phyloP scores from a whole-genome alignment of 2,329 filamentous ascomycete genomes.

The Botrytis squamosa region DNA sequence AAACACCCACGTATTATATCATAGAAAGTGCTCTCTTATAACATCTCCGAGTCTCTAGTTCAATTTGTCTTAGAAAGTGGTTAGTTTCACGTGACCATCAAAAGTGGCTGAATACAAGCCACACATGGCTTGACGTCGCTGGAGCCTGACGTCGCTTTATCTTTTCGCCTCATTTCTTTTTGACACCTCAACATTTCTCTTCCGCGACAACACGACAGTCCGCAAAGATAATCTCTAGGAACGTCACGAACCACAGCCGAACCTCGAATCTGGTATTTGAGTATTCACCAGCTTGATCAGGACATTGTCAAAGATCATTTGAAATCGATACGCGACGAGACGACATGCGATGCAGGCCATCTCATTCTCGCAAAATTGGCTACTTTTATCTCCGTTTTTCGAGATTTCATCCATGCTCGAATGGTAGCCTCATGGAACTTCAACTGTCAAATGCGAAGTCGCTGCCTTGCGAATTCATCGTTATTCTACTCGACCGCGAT shows the following conservation, averaged over 20 bases:
- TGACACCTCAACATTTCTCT: background rate
- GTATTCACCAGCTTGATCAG: background rate
- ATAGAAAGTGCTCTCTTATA: background rate
- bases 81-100: fast-evolving
- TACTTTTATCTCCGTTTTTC: background rate
- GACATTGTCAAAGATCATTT: background rate
- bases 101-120: background rate
- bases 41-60: background rate
- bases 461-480: background rate
- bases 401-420: background rate
- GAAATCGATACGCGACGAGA: background rate
- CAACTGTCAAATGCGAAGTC: background rate
- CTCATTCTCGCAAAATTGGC: background rate
- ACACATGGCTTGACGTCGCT: background rate
- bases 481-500: background rate
- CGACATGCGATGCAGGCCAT: background rate
- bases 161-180: background rate
- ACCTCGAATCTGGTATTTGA: background rate
- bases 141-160: background rate
- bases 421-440: background rate
- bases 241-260: too few species aligned
- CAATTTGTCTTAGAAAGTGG: background rate
- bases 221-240: background rate
- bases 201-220: background rate
- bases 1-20: background rate